Percentiles rank a stretch among this genome's conserved stretches.
Evolutionary conservation across 177 flowering plant species (phyloP).

Genomic region (Tripterygium wilfordii): DNA sequence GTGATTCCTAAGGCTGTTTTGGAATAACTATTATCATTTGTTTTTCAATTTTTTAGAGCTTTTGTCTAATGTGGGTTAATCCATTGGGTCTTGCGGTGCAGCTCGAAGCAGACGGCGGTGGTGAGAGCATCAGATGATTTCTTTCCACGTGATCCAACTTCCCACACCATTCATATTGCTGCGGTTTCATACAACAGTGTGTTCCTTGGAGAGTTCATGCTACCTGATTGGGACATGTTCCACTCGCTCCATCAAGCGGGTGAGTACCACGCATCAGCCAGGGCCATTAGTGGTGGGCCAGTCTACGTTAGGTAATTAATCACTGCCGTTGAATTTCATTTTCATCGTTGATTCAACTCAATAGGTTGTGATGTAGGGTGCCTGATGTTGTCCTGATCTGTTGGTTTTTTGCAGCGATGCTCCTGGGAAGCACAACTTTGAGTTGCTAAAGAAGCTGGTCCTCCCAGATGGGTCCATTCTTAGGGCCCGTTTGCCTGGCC

Average conservation of each 20-base stretch:
- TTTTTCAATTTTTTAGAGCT: no score
- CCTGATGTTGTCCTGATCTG: no score
- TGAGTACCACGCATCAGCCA: constrained; percentile 89
- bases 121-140: constrained; percentile 96
- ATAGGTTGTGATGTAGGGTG: no score
- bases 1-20: no score
- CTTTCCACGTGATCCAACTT: constrained; percentile 82
- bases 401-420: constrained; percentile 71
- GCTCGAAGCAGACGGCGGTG: constrained; percentile 89
- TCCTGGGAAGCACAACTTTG: constrained; percentile 90
- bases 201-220: constrained; percentile 91
- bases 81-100: no score
- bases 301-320: constrained; percentile 72
- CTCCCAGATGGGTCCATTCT: constrained; percentile 91
- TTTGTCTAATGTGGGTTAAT: no score
- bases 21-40: no score
- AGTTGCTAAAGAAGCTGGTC: constrained; percentile 76
- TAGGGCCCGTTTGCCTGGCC: constrained; percentile 76
- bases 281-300: constrained; percentile 96
- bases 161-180: constrained; percentile 95
- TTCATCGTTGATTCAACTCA: no score
- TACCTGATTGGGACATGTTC: constrained; percentile 99
- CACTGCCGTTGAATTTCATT: no score
- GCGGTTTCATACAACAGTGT: constrained; percentile 87
- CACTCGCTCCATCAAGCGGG: constrained; percentile 92